Evolutionary conservation across 805 yeast genomes (phyloP).

Genomic region (Starmerella riodocensis): DNA sequence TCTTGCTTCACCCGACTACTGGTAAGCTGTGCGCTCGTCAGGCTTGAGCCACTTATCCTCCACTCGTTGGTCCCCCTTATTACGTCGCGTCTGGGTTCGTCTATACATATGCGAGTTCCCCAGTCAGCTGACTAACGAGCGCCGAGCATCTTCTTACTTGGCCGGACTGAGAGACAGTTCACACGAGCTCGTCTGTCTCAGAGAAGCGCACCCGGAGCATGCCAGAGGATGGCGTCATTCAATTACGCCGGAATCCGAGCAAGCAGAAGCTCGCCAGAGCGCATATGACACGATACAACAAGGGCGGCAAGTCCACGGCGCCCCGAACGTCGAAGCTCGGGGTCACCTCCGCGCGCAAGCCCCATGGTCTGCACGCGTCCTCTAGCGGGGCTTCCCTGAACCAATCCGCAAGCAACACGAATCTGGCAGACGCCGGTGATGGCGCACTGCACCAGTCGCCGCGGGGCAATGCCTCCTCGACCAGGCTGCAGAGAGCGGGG

Average conservation of each 20-base stretch:
- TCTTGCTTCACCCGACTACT: no score
- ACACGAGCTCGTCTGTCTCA: no score
- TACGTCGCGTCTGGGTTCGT: no score
- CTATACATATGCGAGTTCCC: no score
- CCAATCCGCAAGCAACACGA: not conserved
- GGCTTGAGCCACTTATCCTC: no score
- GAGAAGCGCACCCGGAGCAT: no score
- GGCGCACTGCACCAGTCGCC: not conserved
- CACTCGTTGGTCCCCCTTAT: no score
- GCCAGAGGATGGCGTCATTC: slow-evolving; percentile 11
- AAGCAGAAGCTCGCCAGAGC: slow-evolving; percentile 9
- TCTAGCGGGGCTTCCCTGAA: slow-evolving; percentile 5
- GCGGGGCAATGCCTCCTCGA: not conserved
- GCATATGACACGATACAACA: slow-evolving; percentile 9
- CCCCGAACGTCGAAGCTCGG: slow-evolving; percentile 3
- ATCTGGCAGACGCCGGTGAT: not conserved
- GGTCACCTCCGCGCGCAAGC: not conserved
- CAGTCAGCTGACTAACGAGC: no score
- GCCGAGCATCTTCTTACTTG: no score
- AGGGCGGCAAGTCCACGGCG: slow-evolving; percentile 8
- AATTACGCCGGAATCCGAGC: slow-evolving; percentile 13
- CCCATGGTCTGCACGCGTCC: not conserved
- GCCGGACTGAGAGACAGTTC: not conserved
- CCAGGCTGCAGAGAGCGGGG: not conserved
- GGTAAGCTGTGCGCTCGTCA: no score